Conservation (phyloP, 208 protist species). For the Tritrichomonas musculus region DNA sequence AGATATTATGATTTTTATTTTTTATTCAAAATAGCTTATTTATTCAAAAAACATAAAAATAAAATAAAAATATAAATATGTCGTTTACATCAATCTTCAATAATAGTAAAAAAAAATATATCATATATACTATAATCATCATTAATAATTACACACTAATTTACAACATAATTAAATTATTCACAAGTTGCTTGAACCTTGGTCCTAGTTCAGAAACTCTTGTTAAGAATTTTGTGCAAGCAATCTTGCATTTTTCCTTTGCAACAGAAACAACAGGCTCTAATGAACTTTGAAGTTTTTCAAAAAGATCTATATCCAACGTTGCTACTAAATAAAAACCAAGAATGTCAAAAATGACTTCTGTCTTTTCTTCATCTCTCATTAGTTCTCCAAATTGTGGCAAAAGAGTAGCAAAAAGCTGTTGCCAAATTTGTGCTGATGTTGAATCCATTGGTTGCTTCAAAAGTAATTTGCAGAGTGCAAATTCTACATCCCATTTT, state of each 20-base stretch:
- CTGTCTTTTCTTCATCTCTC: slow-evolving; percentile 27
- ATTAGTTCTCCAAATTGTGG: slow-evolving; percentile 22
- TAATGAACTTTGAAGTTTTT: neutral
- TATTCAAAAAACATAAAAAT: too few relatives aligned
- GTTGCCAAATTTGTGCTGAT: slow-evolving; percentile 17
- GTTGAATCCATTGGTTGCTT: slow-evolving; percentile 33
- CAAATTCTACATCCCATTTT: slow-evolving; percentile 25
- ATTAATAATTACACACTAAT: too few relatives aligned
- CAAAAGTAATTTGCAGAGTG: neutral
- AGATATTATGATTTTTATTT: too few relatives aligned
- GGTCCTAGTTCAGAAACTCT: neutral
- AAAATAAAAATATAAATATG: too few relatives aligned
- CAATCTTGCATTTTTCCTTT: slow-evolving; percentile 21
- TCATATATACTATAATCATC: too few relatives aligned
- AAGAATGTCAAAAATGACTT: slow-evolving; percentile 5
- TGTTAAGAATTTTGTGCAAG: slow-evolving; percentile 18
- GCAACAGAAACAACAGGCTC: neutral
- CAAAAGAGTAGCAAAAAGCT: neutral
- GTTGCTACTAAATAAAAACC: neutral
- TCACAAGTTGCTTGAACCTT: neutral
- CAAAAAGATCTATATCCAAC: neutral
- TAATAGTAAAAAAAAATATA: too few relatives aligned
- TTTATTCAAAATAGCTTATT: too few relatives aligned
- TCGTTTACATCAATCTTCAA: too few relatives aligned
- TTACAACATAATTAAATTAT: neutral